These are phyloP conservation scores for Vicia villosa DNA, from an alignment of 306 rosid genomes.

Conservation along the genomic window DNA sequence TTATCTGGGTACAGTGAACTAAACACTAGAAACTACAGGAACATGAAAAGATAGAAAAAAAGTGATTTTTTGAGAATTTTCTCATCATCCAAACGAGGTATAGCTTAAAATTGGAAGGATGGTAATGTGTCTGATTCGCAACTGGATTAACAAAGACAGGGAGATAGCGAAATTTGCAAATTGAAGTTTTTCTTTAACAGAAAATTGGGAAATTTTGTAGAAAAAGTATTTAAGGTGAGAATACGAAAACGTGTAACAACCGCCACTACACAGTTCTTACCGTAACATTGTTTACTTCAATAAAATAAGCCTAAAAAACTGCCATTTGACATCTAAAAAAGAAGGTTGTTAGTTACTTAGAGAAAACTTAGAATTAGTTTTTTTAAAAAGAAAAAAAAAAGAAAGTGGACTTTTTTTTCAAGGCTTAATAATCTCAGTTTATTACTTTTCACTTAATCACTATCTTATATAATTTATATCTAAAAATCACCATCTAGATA, in stretches of 20 bases:
- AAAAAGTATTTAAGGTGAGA: not conserved
- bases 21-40: slow-evolving; percentile 27
- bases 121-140: not conserved
- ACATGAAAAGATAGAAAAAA: not conserved
- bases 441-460: too few species aligned
- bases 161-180: slow-evolving; percentile 3
- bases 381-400: too few species aligned
- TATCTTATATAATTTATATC: too few species aligned
- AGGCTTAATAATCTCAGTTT: too few species aligned
- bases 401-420: too few species aligned
- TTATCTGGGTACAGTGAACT: slow-evolving; percentile 25
- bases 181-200: not conserved
- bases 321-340: too few species aligned
- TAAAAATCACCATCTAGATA: too few species aligned
- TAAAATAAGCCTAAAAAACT: too few species aligned
- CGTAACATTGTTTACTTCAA: not conserved
- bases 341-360: too few species aligned
- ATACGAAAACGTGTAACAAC: not conserved
- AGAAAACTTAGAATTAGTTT: too few species aligned
- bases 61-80: slow-evolving; percentile 18
- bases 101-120: not conserved
- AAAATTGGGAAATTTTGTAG: too few species aligned
- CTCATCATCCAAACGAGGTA: slow-evolving; percentile 44
- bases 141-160: not conserved
- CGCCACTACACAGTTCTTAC: not conserved